Conservation (phyloP, 1,284 basidiomycete genomes). For the Ustilago trichophora region DNA sequence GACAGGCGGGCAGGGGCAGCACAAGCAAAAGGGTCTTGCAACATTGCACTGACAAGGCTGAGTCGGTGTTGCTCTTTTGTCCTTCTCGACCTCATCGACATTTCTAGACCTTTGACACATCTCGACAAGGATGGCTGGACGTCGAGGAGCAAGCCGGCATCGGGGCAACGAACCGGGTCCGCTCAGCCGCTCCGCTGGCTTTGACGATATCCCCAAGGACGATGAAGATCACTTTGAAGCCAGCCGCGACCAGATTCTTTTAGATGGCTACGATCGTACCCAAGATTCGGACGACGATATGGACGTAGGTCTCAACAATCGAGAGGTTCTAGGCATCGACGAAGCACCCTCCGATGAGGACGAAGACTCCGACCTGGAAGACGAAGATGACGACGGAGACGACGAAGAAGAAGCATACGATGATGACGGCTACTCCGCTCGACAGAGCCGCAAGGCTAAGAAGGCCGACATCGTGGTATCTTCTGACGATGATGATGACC, state of each 20-base stretch:
- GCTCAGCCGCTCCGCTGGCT: slow-evolving; percentile 39
- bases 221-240: slow-evolving; percentile 58
- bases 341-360: slow-evolving; percentile 54
- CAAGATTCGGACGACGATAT: slow-evolving; percentile 45
- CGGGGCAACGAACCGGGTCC: slow-evolving; percentile 15
- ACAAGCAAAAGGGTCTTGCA: too few species aligned
- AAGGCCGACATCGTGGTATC: slow-evolving; percentile 31
- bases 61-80: background rate
- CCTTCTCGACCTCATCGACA: too few species aligned
- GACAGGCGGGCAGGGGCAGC: too few species aligned
- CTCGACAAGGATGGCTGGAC: slow-evolving; percentile 38
- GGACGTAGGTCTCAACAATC: slow-evolving; percentile 53
- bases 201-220: slow-evolving; percentile 54
- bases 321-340: slow-evolving; percentile 54
- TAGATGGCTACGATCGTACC: slow-evolving; percentile 67
- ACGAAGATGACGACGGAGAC: slow-evolving; percentile 67
- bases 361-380: slow-evolving; percentile 35
- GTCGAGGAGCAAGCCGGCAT: slow-evolving; percentile 19
- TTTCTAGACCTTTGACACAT: background rate
- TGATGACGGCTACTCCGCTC: slow-evolving; percentile 20
- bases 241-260: slow-evolving; percentile 77
- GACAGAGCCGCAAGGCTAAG: slow-evolving; percentile 13
- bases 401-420: slow-evolving; percentile 64
- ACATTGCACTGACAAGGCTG: slow-evolving; percentile 3
- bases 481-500: slow-evolving; percentile 46